Evolutionary conservation across 2,329 filamentous ascomycete species (phyloP).

Genomic region (Mycocentrospora acerina): DNA sequence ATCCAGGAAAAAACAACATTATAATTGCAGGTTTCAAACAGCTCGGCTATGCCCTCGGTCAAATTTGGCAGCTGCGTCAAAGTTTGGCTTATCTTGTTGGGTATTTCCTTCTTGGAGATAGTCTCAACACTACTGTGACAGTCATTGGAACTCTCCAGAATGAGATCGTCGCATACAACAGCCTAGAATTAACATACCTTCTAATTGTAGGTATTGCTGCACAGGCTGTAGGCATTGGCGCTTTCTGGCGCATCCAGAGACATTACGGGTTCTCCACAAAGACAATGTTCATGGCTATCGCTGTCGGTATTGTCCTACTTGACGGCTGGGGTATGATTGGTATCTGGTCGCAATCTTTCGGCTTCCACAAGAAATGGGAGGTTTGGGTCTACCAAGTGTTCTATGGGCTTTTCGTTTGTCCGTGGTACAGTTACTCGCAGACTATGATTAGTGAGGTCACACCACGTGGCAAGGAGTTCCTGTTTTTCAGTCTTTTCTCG

Average conservation of each 20-base stretch:
- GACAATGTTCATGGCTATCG: conserved; percentile 68
- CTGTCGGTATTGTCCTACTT: conserved; percentile 62
- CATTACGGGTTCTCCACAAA: conserved; percentile 63
- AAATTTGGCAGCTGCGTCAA: conserved; percentile 67
- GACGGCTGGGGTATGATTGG: conserved; percentile 62
- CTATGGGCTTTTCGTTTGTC: conserved; percentile 67
- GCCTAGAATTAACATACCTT: conserved; percentile 65
- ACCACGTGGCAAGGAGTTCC: conserved; percentile 66
- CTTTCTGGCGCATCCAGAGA: conserved; percentile 64
- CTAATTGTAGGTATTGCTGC: conserved; percentile 66
- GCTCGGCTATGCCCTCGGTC: conserved; percentile 54
- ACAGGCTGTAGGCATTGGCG: conserved; percentile 63
- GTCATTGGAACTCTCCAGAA: conserved; percentile 68
- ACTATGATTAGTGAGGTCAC: conserved; percentile 72
- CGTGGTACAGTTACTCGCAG: conserved; percentile 71
- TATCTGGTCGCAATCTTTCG: conserved; percentile 57
- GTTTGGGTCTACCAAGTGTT: conserved; percentile 55
- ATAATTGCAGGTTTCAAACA: conserved; percentile 62
- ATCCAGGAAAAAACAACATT: conserved; percentile 54
- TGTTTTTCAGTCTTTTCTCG: conserved; percentile 70
- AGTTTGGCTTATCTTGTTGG: conserved; percentile 62
- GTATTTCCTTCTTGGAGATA: conserved; percentile 70
- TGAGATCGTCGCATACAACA: conserved; percentile 64
- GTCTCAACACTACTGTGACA: conserved; percentile 69
- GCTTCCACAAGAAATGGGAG: conserved; percentile 57